Percentiles rank a stretch among this genome's conserved stretches.
phyloP scores from a whole-genome alignment of 2,329 filamentous ascomycete species.

The Hypomyces perniciosus region DNA sequence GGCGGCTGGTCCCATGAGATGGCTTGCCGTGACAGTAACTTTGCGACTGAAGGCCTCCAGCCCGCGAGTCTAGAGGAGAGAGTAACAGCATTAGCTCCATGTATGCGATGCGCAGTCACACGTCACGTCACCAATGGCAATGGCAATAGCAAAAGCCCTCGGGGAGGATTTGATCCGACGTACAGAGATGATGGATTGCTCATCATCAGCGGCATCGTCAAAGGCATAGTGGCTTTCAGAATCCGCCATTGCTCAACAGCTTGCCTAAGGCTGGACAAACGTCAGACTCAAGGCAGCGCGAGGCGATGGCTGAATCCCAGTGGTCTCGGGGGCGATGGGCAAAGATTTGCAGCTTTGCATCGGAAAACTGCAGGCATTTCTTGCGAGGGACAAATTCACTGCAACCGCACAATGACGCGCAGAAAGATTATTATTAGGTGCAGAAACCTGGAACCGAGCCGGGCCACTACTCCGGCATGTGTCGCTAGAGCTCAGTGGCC shows the following conservation, averaged over 20 bases:
- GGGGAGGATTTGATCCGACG: constrained; percentile 7
- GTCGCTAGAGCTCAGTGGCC: constrained; percentile 1
- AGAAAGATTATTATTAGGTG: not conserved
- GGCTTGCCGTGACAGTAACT: constrained; percentile 86
- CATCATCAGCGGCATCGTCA: constrained; percentile 42
- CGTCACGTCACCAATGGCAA: constrained; percentile 19
- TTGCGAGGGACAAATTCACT: constrained; percentile 10
- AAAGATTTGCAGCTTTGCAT: constrained; percentile 5
- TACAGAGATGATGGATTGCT: constrained; percentile 42
- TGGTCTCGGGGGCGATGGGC: not conserved
- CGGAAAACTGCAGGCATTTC: constrained; percentile 7
- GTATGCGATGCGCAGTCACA: constrained; percentile 22
- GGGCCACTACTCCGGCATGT: not conserved
- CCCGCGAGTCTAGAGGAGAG: constrained; percentile 62
- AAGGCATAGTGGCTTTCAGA: constrained; percentile 40
- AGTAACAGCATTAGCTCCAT: not conserved
- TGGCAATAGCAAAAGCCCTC: not conserved
- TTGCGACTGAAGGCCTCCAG: constrained; percentile 91
- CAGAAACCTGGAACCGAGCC: not conserved
- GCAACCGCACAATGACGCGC: constrained; percentile 4
- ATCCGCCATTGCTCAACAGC: constrained; percentile 33
- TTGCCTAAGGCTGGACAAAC: constrained; percentile 3
- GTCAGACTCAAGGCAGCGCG: constrained; percentile 10
- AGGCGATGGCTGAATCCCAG: not conserved
- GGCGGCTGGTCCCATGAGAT: constrained; percentile 68